A percentile compares a stretch with the other conserved stretches of the same genome.
Evolutionary conservation across 2,329 filamentous ascomycete species (phyloP).

Genomic region (Meredithiella fracta): DNA sequence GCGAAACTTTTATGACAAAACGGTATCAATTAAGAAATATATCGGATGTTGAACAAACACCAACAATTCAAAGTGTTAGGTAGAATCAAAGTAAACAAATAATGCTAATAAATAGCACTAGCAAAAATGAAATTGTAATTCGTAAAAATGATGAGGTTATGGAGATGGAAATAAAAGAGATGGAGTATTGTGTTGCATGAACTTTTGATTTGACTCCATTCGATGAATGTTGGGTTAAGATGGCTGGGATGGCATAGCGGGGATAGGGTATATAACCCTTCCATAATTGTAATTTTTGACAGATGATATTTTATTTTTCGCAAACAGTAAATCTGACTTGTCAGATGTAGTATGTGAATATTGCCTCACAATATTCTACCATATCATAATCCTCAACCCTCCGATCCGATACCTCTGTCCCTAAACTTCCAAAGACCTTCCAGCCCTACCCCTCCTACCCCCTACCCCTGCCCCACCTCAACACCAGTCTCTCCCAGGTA

Average conservation of each 20-base stretch:
- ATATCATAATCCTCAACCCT: no score
- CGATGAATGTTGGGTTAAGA: not conserved
- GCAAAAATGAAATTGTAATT: not conserved
- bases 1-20: no score
- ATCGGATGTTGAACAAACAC: not conserved
- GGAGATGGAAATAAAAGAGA: not conserved
- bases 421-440: no score
- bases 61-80: not conserved
- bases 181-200: not conserved
- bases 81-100: not conserved
- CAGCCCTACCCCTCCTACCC: no score
- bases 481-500: constrained; percentile 31
- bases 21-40: not conserved
- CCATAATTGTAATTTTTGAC: not conserved
- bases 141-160: not conserved
- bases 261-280: not conserved
- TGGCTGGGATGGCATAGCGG: not conserved
- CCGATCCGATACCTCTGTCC: no score
- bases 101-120: not conserved
- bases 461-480: no score
- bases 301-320: no score
- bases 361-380: no score
- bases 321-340: no score
- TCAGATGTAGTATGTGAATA: no score
- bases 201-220: not conserved